Percentiles rank a stretch among this genome's conserved stretches.
phyloP scores from a whole-genome alignment of 1,284 basidiomycete genomes.

The Phlebopus sp. region DNA sequence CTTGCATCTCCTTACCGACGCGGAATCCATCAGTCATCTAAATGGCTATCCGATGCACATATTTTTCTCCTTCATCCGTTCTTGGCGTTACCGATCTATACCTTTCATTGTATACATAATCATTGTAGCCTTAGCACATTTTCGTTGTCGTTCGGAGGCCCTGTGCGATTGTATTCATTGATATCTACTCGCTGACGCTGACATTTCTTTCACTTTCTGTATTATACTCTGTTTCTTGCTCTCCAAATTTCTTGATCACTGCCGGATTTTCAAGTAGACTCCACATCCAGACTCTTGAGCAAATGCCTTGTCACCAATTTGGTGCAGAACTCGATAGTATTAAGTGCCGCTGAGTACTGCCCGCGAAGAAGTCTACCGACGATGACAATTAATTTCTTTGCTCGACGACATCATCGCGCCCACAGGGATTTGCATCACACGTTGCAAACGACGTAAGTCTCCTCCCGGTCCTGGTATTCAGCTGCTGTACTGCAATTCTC shows the following conservation, averaged over 20 bases:
- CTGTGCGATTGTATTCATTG: constrained; percentile 7
- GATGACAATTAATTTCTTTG: no score
- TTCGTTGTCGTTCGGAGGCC: background rate
- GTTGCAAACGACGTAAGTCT: no score
- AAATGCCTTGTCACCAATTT: no score
- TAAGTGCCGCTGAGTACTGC: no score
- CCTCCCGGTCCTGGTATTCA: no score
- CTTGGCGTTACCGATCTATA: constrained; percentile 15
- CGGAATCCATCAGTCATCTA: constrained; percentile 18
- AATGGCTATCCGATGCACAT: constrained; percentile 5
- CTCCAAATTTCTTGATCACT: background rate
- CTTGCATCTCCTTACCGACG: constrained; percentile 1
- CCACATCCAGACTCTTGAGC: no score
- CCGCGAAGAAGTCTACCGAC: no score
- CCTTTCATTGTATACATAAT: constrained; percentile 33
- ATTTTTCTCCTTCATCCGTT: constrained; percentile 7
- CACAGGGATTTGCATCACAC: no score
- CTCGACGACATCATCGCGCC: no score
- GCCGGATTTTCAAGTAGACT: no score
- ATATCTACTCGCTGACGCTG: background rate
- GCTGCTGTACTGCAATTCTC: no score
- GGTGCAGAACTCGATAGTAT: no score
- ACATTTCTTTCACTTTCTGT: background rate
- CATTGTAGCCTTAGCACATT: constrained; percentile 33
- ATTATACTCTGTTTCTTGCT: background rate